Base-by-base conservation (phyloP, 2,329 filamentous ascomycete species). In the Juglanconis oblonga region DNA sequence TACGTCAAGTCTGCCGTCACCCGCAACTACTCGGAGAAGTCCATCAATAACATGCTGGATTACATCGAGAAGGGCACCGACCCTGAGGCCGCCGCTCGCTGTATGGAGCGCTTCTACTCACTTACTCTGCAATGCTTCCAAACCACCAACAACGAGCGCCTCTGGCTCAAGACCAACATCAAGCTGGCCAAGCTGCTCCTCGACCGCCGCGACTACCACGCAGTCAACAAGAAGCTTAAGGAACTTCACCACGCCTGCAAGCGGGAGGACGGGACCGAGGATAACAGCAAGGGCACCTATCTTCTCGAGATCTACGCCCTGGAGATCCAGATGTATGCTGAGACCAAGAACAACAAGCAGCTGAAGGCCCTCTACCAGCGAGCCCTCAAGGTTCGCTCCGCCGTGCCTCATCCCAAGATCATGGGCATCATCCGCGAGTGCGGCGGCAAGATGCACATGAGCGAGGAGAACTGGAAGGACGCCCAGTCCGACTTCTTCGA, bases 361-460 rank as follows among this genome's bases (percentile, higher is more conserved):
- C 81, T 99, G 60, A 98, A 98, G 81, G 82, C 88, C 13, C 81
- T 98, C 14, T 99, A 98, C 74, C 90, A 97, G 73, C 89, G 90
- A 63, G 95, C 95, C 5, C 83, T 99, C 53, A 90, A 90, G 65
- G 94, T 99, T 57, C 89, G 92, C 64, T 98, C 95, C n/a, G 95
- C 95, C 0, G 95, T 99, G 11, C 94, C 95, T 44, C 95, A 99
- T 76, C 95, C 95, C 61, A 96, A 97, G 77, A 97, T 99, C 73
- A 97, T 98, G 92, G 95, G 95, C 55, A 94, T 99, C 73, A 99
- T 99, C 71, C 89, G 94, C 57, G 95, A 99, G 78, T 99, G 95
- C 73, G 95, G 95, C 69, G 95, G 95, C 68, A 99, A 99, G 81
- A 99, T 99, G 95, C 93, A 98, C 79, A 98, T 99, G 95, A 95